Evolutionary conservation across 2,329 filamentous ascomycete species (phyloP).

Genomic region (Trichoderma cornu-damae): DNA sequence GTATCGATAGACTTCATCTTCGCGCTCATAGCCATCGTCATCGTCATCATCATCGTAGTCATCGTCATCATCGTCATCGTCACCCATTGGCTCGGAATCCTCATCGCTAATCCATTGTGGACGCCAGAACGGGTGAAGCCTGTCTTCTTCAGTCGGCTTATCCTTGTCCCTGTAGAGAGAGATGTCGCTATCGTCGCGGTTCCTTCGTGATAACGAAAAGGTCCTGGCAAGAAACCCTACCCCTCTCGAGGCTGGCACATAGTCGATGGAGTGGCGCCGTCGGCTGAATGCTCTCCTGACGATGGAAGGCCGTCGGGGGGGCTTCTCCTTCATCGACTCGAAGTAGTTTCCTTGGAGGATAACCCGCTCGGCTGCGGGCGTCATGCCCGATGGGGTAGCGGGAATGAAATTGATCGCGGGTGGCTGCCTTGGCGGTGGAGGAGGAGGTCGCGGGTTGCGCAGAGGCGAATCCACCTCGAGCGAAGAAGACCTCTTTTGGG

Average conservation of each 20-base stretch:
- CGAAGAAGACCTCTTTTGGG: constrained; percentile 44
- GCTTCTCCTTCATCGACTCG: constrained; percentile 43
- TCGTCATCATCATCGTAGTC: constrained; percentile 35
- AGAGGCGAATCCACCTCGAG: constrained; percentile 57
- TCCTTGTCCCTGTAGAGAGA: constrained; percentile 40
- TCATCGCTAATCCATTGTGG: constrained; percentile 42
- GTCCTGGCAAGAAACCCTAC: constrained; percentile 45
- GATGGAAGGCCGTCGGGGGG: constrained; percentile 45
- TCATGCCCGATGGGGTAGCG: constrained; percentile 56
- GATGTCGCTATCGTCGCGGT: constrained; percentile 27
- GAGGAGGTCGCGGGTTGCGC: constrained; percentile 56
- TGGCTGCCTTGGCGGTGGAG: constrained; percentile 43
- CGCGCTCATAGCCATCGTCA: constrained; percentile 25
- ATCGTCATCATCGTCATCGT: constrained; percentile 25
- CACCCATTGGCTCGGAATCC: constrained; percentile 26
- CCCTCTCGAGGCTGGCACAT: constrained; percentile 38
- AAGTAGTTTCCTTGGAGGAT: constrained; percentile 51
- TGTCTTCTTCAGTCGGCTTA: constrained; percentile 47
- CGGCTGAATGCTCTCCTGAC: constrained; percentile 51
- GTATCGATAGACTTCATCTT: constrained; percentile 42
- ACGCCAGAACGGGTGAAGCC: constrained; percentile 57
- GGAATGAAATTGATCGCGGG: constrained; percentile 55
- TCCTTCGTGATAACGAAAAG: constrained; percentile 48
- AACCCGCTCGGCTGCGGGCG: constrained; percentile 49
- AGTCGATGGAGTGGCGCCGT: constrained; percentile 41